These are phyloP conservation scores for Cercophora sp. DNA, from an alignment of 495 filamentous ascomycete species.

Conservation along the genomic window DNA sequence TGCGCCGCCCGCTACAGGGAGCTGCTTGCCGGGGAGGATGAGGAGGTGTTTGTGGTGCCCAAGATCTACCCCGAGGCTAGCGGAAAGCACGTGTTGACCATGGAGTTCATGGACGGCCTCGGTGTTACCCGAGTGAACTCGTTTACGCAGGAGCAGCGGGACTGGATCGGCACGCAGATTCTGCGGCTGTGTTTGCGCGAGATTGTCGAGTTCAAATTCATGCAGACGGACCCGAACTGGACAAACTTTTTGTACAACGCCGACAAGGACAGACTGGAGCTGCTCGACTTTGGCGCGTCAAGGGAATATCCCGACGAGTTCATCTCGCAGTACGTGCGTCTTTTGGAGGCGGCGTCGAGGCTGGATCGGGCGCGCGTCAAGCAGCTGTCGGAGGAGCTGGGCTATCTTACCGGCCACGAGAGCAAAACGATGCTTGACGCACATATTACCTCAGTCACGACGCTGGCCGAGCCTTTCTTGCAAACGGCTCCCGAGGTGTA, in stretches of 20 bases:
- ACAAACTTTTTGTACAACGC: constrained; percentile 97
- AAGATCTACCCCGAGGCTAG: constrained; percentile 72
- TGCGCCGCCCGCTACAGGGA: constrained; percentile 69
- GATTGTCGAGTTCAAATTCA: constrained; percentile 88
- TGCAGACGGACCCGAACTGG: constrained; percentile 99
- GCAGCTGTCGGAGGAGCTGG: constrained; percentile 71
- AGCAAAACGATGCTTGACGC: constrained; percentile 78
- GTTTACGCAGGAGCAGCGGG: constrained; percentile 74
- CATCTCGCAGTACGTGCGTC: constrained; percentile 68
- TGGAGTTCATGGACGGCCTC: constrained; percentile 82
- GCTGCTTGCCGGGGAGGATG: constrained; percentile 62
- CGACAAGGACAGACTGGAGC: constrained; percentile 67
- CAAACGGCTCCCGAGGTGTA: constrained; percentile 74
- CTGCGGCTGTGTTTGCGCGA: constrained; percentile 90
- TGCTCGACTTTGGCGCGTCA: constrained; percentile 93
- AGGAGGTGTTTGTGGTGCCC: constrained; percentile 72
- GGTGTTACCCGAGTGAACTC: constrained; percentile 78
- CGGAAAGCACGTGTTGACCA: constrained; percentile 84
- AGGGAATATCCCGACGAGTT: constrained; percentile 79
- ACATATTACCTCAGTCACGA: constrained; percentile 75
- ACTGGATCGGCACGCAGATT: constrained; percentile 92
- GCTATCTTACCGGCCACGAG: constrained; percentile 90
- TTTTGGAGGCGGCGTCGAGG: constrained; percentile 72
- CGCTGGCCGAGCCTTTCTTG: constrained; percentile 88
- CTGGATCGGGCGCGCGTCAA: constrained; percentile 60